Evolutionary conservation across 1,139 yeast genomes (phyloP).

Genomic region (Sugiyamaella neomexicana): DNA sequence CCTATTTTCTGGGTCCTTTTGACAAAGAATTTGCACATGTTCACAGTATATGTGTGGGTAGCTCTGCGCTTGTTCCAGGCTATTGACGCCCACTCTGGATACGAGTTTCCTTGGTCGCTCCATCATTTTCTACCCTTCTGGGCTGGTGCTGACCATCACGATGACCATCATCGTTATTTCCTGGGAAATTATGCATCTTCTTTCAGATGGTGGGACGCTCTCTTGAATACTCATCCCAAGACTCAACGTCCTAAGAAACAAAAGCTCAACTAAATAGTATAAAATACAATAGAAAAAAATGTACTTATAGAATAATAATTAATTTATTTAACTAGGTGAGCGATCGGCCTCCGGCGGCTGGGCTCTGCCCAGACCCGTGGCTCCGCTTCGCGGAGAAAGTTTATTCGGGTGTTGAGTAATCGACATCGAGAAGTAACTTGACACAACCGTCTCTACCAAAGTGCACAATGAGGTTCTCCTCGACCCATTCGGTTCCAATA

Average conservation of each 20-base stretch:
- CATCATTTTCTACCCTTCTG: slow-evolving; percentile 89
- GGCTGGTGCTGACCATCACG: slow-evolving; percentile 99
- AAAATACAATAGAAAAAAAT: neutral
- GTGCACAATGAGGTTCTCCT: slow-evolving; percentile 32
- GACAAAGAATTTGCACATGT: slow-evolving; percentile 69
- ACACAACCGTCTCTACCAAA: slow-evolving; percentile 46
- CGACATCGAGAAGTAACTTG: slow-evolving; percentile 15
- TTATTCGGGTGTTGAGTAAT: neutral
- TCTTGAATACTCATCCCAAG: slow-evolving; percentile 57
- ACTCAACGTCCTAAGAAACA: slow-evolving; percentile 27
- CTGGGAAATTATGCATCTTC: slow-evolving; percentile 91
- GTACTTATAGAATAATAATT: slow-evolving; percentile 4
- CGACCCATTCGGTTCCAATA: slow-evolving; percentile 32
- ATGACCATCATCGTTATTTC: slow-evolving; percentile 91
- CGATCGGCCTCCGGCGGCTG: slow-evolving; percentile 1
- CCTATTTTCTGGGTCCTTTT: slow-evolving; percentile 73
- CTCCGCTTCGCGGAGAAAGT: neutral
- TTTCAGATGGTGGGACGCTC: slow-evolving; percentile 91
- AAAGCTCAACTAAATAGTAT: neutral
- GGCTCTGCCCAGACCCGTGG: slow-evolving; percentile 7
- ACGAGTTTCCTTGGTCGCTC: slow-evolving; percentile 95
- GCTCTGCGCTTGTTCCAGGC: slow-evolving; percentile 88
- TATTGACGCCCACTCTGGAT: slow-evolving; percentile 95
- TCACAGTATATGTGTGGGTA: slow-evolving; percentile 86
- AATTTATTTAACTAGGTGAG: neutral